These are phyloP conservation scores for Leptographium galeiforme DNA, from an alignment of 2,329 filamentous ascomycete species.

Conservation along the genomic window DNA sequence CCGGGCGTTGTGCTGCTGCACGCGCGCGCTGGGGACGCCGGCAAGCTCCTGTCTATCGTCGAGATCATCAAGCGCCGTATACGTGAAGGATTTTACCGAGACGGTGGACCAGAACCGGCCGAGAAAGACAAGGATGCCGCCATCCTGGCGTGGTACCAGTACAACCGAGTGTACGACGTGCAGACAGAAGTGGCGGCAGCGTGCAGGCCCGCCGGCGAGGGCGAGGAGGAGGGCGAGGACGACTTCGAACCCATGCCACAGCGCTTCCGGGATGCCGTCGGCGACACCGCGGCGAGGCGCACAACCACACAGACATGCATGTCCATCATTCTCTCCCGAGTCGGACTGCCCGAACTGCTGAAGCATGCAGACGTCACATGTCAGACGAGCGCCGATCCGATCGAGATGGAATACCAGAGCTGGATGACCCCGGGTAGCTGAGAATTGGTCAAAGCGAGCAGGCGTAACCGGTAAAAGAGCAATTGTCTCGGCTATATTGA, in stretches of 20 bases:
- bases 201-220: not conserved
- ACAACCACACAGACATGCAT: conserved; percentile 35
- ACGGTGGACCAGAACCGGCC: conserved; percentile 5
- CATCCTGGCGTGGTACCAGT: conserved; percentile 34
- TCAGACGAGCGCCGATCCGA: conserved; percentile 27
- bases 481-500: too few relatives aligned
- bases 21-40: conserved; percentile 35
- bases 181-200: conserved; percentile 16
- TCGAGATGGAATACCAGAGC: conserved; percentile 15
- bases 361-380: conserved; percentile 30
- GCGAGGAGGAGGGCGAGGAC: conserved; percentile 16
- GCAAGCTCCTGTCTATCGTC: conserved; percentile 54
- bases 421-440: conserved; percentile 8
- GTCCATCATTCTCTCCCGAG: conserved; percentile 44
- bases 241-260: conserved; percentile 45
- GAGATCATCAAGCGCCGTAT: conserved; percentile 52
- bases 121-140: not conserved
- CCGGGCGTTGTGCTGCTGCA: conserved; percentile 32
- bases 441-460: too few relatives aligned
- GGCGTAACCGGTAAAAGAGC: too few relatives aligned
- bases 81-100: conserved; percentile 18
- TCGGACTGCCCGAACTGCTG: conserved; percentile 41
- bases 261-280: conserved; percentile 40
- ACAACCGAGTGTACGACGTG: conserved; percentile 41
- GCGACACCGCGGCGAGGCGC: conserved; percentile 2